Evolutionary conservation across 306 rosid species (phyloP).

Genomic region (Leucaena leucocephala): DNA sequence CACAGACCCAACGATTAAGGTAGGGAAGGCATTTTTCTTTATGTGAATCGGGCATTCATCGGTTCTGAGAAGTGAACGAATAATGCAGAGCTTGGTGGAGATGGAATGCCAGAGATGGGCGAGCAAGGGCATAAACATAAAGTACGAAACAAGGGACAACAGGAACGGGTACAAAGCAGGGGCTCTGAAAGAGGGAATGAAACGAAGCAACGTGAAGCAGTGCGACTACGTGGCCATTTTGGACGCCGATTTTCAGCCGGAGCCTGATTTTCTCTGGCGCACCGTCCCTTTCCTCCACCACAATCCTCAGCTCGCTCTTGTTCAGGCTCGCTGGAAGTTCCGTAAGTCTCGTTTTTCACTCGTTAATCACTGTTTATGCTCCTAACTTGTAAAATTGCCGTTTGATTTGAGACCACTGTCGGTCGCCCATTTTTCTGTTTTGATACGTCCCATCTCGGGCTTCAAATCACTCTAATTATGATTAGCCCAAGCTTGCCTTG

Average conservation of each 20-base stretch:
- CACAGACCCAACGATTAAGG: slow-evolving; percentile 78
- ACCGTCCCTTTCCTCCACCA: slow-evolving; percentile 74
- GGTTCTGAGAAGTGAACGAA: neutral
- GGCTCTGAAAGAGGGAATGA: slow-evolving; percentile 86
- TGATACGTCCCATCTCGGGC: slow-evolving; percentile 14
- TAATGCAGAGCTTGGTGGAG: slow-evolving; percentile 69
- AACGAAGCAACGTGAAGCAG: slow-evolving; percentile 59
- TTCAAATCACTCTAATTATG: neutral
- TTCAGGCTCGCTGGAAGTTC: slow-evolving; percentile 89
- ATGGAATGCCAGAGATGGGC: slow-evolving; percentile 80
- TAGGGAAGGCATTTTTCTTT: slow-evolving; percentile 19
- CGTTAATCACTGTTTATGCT: neutral
- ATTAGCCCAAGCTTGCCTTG: neutral
- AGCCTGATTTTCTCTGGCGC: slow-evolving; percentile 73
- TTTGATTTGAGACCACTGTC: slow-evolving; percentile 36
- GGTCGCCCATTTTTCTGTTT: slow-evolving; percentile 40
- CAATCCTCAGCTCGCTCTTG: slow-evolving; percentile 67
- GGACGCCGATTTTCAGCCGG: slow-evolving; percentile 93
- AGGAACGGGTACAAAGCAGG: slow-evolving; percentile 90
- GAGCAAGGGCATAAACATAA: slow-evolving; percentile 76
- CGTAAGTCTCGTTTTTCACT: slow-evolving; percentile 44
- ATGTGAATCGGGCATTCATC: neutral
- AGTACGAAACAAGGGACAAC: slow-evolving; percentile 80
- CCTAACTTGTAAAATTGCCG: neutral
- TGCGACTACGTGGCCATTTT: slow-evolving; percentile 84